Base-by-base conservation (phyloP, 768 basidiomycete species). In the Lepiota brunneoincarnata region DNA sequence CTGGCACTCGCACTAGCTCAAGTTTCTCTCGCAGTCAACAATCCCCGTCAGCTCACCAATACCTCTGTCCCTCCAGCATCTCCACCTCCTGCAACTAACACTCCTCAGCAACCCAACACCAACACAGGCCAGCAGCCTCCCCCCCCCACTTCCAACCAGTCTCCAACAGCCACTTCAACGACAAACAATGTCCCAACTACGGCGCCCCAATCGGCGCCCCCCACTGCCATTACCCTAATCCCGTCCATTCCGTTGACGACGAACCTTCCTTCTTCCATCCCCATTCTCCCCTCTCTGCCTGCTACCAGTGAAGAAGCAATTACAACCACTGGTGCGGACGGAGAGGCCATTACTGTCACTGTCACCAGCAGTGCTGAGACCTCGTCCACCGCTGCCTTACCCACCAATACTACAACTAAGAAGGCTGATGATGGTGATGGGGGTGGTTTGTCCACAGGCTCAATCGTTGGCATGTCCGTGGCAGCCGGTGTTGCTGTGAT, bases 381-480 rank as follows among this genome's bases (percentile, higher is more conserved):
- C 7, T 38, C 62, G 1, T 15, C 65, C 7, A 35, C 63, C 9
- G 44, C 67, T 1, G 12, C 60, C 23, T 36, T 75, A 1, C 57
- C 10, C n/a, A 67, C 4, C 18, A 63, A 58, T 24, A 54, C 71
- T 15, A 39, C 48, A 21, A 37, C 52, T 18, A 44, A 54, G 14
- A 41, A 63, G 41, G 44, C 58, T 21, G 52, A 63, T 28, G 57
- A 58, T 38, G 55, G 55, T 28, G 57, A 58, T 38, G 55, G 55
- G 51, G 64, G 68, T 28, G 76, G 83, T n/a, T 65, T 90, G 15
- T 67, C 83, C 41, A 85, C 80, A 4, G 87, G 87, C 3, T 86
- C 88, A 37, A 89, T 93, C 62, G 67, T 92, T 40, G 91, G 90
- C 31, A 74, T 93, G 55, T 86, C 89, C 0, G 89, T 93, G 20